These are phyloP conservation scores for Benincasa hispida DNA, from an alignment of 306 rosid genomes.

Conservation along the genomic window DNA sequence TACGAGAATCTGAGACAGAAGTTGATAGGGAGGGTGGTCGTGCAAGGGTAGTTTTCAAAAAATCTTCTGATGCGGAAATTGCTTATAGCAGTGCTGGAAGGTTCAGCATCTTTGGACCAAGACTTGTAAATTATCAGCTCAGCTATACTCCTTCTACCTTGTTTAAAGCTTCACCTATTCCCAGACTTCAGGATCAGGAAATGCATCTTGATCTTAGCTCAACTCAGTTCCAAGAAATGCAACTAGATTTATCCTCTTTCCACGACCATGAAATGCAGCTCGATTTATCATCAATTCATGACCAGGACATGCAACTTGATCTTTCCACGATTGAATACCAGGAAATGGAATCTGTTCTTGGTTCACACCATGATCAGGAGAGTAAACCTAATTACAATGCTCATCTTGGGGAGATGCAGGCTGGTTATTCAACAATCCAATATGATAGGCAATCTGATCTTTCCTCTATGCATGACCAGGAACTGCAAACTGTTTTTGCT, in stretches of 20 bases:
- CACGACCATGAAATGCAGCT: conserved; percentile 69
- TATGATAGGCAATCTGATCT: conserved; percentile 8
- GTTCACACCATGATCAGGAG: conserved; percentile 17
- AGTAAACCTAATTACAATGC: not conserved
- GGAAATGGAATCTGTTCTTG: conserved; percentile 74
- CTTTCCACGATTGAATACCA: conserved; percentile 65
- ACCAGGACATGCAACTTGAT: conserved; percentile 70
- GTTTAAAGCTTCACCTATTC: conserved; percentile 53
- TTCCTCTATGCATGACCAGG: conserved; percentile 2
- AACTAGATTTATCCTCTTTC: conserved; percentile 28
- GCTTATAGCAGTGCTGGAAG: conserved; percentile 79
- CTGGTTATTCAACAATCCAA: conserved; percentile 3
- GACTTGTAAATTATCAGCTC: conserved; percentile 70
- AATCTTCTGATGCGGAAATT: conserved; percentile 68
- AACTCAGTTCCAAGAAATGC: conserved; percentile 29
- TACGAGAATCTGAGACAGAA: conserved; percentile 81
- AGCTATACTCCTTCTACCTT: conserved; percentile 55
- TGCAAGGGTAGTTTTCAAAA: conserved; percentile 87
- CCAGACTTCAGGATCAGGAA: conserved; percentile 56
- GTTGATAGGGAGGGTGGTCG: conserved; percentile 79
- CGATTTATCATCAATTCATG: conserved; percentile 47
- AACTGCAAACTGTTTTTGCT: conserved; percentile 5
- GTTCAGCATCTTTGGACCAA: conserved; percentile 78
- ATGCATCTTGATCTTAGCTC: conserved; percentile 55
- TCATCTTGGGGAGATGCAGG: conserved; percentile 7